Evolutionary conservation across 305 asterid genomes (phyloP).

Genomic region (Fraxinus angustifolia): DNA sequence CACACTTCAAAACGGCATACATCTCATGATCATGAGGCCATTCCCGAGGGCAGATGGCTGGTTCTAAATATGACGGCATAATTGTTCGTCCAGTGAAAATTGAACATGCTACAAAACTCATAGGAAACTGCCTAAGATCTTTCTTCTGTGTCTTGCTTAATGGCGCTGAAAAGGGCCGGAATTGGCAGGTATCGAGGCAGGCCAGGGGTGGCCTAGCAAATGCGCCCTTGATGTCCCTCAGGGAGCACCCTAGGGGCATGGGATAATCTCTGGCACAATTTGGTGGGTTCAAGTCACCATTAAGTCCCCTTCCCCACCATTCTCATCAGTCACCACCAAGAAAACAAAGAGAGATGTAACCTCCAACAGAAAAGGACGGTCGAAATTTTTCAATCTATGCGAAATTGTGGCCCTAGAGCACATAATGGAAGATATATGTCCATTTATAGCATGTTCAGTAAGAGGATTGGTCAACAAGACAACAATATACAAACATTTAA

Average conservation of each 20-base stretch:
- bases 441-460: not conserved
- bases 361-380: not conserved
- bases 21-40: not conserved
- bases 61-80: not conserved
- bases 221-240: not conserved
- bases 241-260: not conserved
- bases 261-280: not conserved
- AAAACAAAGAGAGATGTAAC: not conserved
- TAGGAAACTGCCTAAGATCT: not conserved
- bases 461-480: not conserved
- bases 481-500: not conserved
- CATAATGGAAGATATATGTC: not conserved
- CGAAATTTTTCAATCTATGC: not conserved
- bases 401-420: not conserved
- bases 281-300: not conserved
- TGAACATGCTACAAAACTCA: not conserved
- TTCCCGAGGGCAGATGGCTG: not conserved
- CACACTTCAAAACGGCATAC: not conserved
- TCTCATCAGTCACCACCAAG: not conserved
- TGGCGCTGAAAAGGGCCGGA: not conserved
- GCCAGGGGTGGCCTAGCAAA: not conserved
- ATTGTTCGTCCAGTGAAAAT: too few species aligned
- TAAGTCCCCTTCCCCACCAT: not conserved
- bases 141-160: not conserved
- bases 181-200: not conserved